phyloP scores from a whole-genome alignment of 345 rosid genomes.

The Linum usitatissimum region DNA sequence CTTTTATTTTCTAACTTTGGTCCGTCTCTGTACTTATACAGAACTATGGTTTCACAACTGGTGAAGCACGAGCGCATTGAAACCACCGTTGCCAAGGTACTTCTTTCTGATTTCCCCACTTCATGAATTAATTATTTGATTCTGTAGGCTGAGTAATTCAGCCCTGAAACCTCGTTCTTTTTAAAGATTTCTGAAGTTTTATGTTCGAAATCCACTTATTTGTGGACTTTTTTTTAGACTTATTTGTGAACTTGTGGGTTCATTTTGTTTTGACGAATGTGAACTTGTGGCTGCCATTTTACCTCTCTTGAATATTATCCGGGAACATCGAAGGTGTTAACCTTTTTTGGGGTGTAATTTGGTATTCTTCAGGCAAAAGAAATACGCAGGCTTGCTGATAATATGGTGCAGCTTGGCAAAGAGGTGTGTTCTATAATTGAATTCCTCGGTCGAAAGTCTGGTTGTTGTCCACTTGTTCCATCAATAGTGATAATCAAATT shows the following conservation, averaged over 20 bases:
- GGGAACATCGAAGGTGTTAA: not conserved
- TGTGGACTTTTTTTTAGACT: too few species aligned
- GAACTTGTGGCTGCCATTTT: not conserved
- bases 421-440: conserved; percentile 31
- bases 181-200: not conserved
- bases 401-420: conserved; percentile 90
- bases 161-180: not conserved
- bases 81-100: conserved; percentile 83
- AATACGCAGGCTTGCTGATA: conserved; percentile 75
- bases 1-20: not conserved
- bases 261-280: not conserved
- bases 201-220: too few species aligned
- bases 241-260: not conserved
- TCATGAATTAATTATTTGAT: conserved; percentile 8
- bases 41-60: conserved; percentile 94
- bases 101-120: not conserved
- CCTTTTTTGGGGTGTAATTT: not conserved
- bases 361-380: conserved; percentile 64
- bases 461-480: too few species aligned
- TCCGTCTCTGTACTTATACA: conserved; percentile 10
- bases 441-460: not conserved
- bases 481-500: too few species aligned
- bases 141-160: not conserved
- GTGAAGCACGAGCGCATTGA: conserved; percentile 90
- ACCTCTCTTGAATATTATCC: not conserved